Evolutionary conservation across 2,329 filamentous ascomycete species (phyloP), one percentile per base, ranked within the genome.

Genomic region (Cordyceps militaris): DNA sequence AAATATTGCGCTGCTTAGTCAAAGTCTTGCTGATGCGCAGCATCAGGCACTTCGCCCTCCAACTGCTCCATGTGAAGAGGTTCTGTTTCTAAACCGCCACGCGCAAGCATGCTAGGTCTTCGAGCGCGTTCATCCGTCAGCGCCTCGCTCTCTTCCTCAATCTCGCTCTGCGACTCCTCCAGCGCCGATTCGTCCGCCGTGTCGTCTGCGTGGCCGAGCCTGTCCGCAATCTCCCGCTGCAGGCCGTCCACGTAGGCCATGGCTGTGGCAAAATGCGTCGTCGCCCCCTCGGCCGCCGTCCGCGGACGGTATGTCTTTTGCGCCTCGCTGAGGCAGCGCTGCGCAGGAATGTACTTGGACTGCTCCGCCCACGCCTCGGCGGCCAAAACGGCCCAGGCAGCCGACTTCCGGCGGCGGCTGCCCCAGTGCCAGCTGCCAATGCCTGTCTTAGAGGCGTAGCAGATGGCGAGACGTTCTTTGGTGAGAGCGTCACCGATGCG

Each of bases 331-430:
- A 97, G 79, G 62, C 89, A 90, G 59, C 83, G 80, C 63, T 90
- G 88, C 1, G 91, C 89, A 66, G 95, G 88, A 14, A 88, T 82
- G 55, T 85, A 84, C 67, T 93, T 92, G 34, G 82, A 84, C 61
- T 92, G 82, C 52, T 81, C 81, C 56, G 93, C 77, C 94, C 94
- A 99, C 1, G 85, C 81, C 65, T 96, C 88, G 0, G 91, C 86
- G 1, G 89, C 88, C 40, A 96, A 79, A 23, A 94, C 80, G 63
- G 86, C 88, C 92, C 92, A 99, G 62, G 96, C 82, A 0, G 89
- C 94, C 2, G 92, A 89, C 75, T 97, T 99, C 50, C 94, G 81
- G 60, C 80, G 81, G 61, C 93, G 81, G 9, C 81, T 79, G 16
- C 92, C 91, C 78, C 86, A 88, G 38, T 76, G 76, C 60, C 85